Evolutionary conservation across 176 grass and related monocot genomes (phyloP), one percentile per base, ranked within the genome.

Genomic region (Oryza coarctata): DNA sequence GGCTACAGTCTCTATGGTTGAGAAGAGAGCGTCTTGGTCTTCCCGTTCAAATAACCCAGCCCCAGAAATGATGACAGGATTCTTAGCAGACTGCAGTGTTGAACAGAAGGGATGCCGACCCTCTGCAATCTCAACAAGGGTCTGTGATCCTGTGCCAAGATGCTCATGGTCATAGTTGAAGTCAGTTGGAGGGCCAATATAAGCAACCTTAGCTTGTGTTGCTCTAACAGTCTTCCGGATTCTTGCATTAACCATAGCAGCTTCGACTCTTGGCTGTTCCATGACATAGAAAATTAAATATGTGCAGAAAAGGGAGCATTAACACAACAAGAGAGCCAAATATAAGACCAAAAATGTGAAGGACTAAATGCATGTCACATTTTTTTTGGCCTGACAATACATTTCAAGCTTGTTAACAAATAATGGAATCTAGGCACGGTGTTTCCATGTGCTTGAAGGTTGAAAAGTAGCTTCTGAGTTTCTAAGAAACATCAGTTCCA

Each of bases 191-290:
- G 97, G 83, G 28, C 97, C 97, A 63, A 99, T 96, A 74, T 99
- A 99, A 5, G 89, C 93, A 20, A 99, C 89, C 87, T 99, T 99
- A 27, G 97, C 93, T 77, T 92, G 82, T 85, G 86, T 94, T 43
- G 93, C 97, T 71, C 50, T 76, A 65, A 99, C 97, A 58, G 87
- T 90, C 89, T 99, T 99, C 72, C 9, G 77, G 75, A 99, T 96
- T 86, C 97, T 90, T 58, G 97, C 97, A 85, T 99, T 99, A 29
- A 99, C 89, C 83, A 99, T 96, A 20, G 97, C 87, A 63, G 97
- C 97, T 82, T 99, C 97, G 71, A 94, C 89, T 80, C 97, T 96
- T 69, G 97, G 93, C 97, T 99, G 89, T 86, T 84, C 32, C 34
- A 83, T 65, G 58, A 40, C 49, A 86, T 18, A 41, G 5, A 55